phyloP scores from a whole-genome alignment of 2,329 filamentous ascomycete species.

The Rhinocladiella mackenziei region DNA sequence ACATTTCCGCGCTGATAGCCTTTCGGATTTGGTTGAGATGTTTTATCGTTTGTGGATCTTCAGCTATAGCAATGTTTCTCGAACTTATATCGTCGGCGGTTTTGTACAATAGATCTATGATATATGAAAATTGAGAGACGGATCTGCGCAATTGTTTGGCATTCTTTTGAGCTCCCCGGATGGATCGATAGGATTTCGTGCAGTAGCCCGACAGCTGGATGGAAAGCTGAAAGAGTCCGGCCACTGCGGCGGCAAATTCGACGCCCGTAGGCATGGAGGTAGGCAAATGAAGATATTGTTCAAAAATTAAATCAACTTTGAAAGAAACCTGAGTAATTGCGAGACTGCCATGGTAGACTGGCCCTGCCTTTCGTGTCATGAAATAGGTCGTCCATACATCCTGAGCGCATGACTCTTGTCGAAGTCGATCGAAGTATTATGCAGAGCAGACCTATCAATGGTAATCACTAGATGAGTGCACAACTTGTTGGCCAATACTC shows the following conservation, averaged over 20 bases:
- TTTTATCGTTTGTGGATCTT: not conserved
- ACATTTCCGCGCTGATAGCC: not conserved
- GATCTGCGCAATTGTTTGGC: not conserved
- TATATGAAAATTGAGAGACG: not conserved
- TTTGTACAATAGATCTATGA: not conserved
- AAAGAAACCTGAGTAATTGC: too few species aligned
- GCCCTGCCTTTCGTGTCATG: too few species aligned
- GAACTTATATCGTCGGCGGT: not conserved
- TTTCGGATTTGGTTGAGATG: not conserved
- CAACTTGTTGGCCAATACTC: too few species aligned
- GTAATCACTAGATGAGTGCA: too few species aligned
- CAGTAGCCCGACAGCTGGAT: not conserved
- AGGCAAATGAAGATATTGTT: too few species aligned
- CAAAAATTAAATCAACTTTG: not conserved
- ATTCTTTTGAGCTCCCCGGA: not conserved
- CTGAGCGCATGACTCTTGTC: too few species aligned
- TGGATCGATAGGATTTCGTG: not conserved
- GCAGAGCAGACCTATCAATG: too few species aligned
- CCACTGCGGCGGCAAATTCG: not conserved
- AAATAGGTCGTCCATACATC: too few species aligned
- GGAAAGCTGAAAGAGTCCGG: conserved; percentile 1
- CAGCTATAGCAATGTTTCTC: not conserved
- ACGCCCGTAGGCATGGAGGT: not conserved
- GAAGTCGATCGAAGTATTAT: too few species aligned
- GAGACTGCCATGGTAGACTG: too few species aligned